Base-by-base conservation (phyloP, 352 stramenopile species). In the Globisporangium megalacanthum region DNA sequence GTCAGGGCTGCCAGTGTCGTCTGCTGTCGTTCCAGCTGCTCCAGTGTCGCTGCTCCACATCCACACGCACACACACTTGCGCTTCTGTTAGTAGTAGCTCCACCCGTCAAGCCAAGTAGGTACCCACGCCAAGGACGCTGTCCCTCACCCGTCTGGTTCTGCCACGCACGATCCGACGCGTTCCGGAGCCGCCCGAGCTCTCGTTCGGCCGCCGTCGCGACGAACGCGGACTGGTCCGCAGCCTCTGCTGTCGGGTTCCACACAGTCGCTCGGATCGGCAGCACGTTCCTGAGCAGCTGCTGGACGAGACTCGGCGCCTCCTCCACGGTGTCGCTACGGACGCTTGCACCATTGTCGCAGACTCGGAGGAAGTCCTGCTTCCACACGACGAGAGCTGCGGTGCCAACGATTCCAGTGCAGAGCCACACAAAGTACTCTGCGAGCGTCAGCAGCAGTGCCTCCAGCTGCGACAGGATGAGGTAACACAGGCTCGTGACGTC, bases 341-440 rank as follows among this genome's bases (percentile, higher is more conserved):
- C 20, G 6, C 3, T 39, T 20, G 33, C 50, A 19, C 31, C 6
- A 13, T 15, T 47, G n/a, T 19, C n/a, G 19, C 58, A 64, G 20
- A 64, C 36, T 17, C 39, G 33, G 11, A 68, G 52, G 49, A 77
- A 65, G 15, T 77, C 66, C 50, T 49, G 49, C 46, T 80, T 79
- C 77, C 77, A 89, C 22, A 62, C 33, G 50, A 73, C 69, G 11
- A 88, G 47, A 1, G 57, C 51, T 13, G 46, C 45, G 2, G 77
- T 89, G 6, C 77, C 61, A 17, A 64, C 48, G 35, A 68, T 47
- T n/a, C 64, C 73, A 13, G 67, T 36, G 4, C 62, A 13, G 17
- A 80, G 58, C 55, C 77, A 62, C 10, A 84, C 46, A 11, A 78
- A 37, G 31, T 86, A 86, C 11, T 67, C 69, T 17, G 75, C 52